Evolutionary conservation across 768 basidiomycete genomes (phyloP).

Genomic region (Boletus huronensis): DNA sequence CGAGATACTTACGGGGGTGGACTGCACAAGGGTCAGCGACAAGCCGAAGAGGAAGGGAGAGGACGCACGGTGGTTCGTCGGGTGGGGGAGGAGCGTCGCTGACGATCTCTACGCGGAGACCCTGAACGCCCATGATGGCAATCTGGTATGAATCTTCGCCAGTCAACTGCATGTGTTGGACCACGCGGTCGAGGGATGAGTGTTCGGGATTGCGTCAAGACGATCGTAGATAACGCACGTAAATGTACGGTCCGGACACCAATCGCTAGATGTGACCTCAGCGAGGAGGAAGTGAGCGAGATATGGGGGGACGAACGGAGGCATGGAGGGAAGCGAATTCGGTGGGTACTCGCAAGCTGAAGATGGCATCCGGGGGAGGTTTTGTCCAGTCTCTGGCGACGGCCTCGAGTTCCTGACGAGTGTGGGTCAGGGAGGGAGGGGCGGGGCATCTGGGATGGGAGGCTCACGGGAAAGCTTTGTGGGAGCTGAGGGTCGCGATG

Average conservation of each 20-base stretch:
- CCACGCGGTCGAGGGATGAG: conserved; percentile 22
- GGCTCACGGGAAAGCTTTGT: conserved; percentile 55
- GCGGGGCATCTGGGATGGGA: neutral
- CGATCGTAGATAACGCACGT: conserved; percentile 46
- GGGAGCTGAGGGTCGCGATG: conserved; percentile 51
- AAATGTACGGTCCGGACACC: conserved; percentile 80
- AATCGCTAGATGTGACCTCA: conserved; percentile 51
- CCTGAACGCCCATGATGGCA: conserved; percentile 78
- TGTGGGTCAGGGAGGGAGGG: conserved; percentile 5
- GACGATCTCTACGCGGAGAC: conserved; percentile 81
- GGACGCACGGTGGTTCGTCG: conserved; percentile 70
- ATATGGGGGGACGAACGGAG: conserved; percentile 49
- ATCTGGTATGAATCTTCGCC: conserved; percentile 88
- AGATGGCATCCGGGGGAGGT: conserved; percentile 74
- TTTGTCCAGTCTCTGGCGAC: conserved; percentile 84
- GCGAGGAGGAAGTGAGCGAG: conserved; percentile 13
- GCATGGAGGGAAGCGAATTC: conserved; percentile 85
- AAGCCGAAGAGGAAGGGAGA: neutral
- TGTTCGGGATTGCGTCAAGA: conserved; percentile 3
- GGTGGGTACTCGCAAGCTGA: conserved; percentile 78
- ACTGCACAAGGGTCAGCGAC: conserved; percentile 27
- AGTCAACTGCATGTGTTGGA: conserved; percentile 51
- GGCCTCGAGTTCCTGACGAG: conserved; percentile 68
- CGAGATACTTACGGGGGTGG: conserved; percentile 46
- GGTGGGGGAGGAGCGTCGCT: conserved; percentile 83